phyloP scores from a whole-genome alignment of 2,329 filamentous ascomycete species.

The Fusarium penzigii region DNA sequence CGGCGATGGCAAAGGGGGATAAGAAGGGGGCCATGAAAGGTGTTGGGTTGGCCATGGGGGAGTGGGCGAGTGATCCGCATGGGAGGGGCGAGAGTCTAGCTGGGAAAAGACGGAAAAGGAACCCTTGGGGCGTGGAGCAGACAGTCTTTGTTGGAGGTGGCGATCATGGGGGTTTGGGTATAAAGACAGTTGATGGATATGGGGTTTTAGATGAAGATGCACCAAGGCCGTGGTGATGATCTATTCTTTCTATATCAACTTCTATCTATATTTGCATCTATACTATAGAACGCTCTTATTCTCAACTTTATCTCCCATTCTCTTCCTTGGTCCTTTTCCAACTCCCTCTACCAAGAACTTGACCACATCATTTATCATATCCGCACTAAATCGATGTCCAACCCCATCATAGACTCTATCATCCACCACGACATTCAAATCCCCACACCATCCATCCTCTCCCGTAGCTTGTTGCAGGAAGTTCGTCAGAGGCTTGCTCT shows the following conservation, averaged over 20 bases:
- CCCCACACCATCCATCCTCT: conserved; percentile 50
- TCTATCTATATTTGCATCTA: conserved; percentile 4
- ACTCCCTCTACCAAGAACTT: conserved; percentile 59
- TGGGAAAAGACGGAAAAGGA: conserved; percentile 50
- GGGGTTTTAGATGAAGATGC: conserved; percentile 43
- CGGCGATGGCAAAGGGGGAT: conserved; percentile 38
- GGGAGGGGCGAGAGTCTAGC: conserved; percentile 47
- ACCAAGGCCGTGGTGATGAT: conserved; percentile 41
- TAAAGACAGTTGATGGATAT: conserved; percentile 33
- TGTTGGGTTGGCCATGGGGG: conserved; percentile 42
- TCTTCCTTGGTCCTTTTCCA: conserved; percentile 29
- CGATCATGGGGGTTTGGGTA: conserved; percentile 39
- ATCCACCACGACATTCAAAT: conserved; percentile 58
- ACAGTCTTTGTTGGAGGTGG: conserved; percentile 42
- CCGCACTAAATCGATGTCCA: conserved; percentile 67
- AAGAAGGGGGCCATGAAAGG: conserved; percentile 45
- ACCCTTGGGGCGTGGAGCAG: conserved; percentile 50
- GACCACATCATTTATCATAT: conserved; percentile 68
- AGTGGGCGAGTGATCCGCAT: conserved; percentile 56
- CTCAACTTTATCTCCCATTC: conserved; percentile 32
- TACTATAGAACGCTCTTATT: conserved; percentile 27
- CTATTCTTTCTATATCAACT: background rate
- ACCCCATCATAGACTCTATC: conserved; percentile 69
- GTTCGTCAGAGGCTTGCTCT: conserved; percentile 58
- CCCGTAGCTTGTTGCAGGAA: conserved; percentile 58